These are phyloP conservation scores for Colletotrichum cereale DNA, from an alignment of 2,329 filamentous ascomycete species.

Conservation along the genomic window DNA sequence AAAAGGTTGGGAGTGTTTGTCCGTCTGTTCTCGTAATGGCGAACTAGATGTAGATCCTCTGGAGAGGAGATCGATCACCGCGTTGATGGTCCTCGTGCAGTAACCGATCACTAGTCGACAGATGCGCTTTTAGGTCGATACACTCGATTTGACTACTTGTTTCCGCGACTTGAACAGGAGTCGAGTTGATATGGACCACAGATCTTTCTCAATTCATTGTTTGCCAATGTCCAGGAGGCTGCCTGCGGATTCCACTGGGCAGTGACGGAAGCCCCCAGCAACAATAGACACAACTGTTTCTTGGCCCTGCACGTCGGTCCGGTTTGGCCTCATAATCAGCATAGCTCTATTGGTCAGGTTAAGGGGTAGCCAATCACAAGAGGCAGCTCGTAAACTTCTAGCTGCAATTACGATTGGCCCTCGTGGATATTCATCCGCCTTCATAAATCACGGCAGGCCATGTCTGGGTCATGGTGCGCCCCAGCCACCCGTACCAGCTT, in stretches of 20 bases:
- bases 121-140: too few relatives aligned
- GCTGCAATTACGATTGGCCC: slow-evolving; percentile 8
- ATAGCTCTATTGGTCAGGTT: slow-evolving; percentile 5
- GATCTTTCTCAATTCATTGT: not conserved
- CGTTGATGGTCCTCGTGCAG: not conserved
- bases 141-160: too few relatives aligned
- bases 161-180: not conserved
- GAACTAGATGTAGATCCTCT: too few relatives aligned
- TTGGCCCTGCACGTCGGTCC: slow-evolving; percentile 19
- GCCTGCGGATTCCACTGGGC: not conserved
- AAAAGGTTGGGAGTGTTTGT: rapidly evolving
- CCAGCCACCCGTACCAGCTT: not conserved
- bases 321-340: not conserved
- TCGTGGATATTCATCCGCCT: not conserved
- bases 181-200: not conserved
- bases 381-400: slow-evolving; percentile 4
- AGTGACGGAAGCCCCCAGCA: not conserved
- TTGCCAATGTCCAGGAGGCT: not conserved
- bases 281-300: not conserved
- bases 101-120: not conserved
- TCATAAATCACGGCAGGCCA: not conserved
- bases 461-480: not conserved
- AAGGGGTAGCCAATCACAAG: slow-evolving; percentile 3
- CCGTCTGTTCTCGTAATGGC: not conserved
- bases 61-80: not conserved